phyloP scores from a whole-genome alignment of 1,284 basidiomycete species.

The Anthracocystis setariae region DNA sequence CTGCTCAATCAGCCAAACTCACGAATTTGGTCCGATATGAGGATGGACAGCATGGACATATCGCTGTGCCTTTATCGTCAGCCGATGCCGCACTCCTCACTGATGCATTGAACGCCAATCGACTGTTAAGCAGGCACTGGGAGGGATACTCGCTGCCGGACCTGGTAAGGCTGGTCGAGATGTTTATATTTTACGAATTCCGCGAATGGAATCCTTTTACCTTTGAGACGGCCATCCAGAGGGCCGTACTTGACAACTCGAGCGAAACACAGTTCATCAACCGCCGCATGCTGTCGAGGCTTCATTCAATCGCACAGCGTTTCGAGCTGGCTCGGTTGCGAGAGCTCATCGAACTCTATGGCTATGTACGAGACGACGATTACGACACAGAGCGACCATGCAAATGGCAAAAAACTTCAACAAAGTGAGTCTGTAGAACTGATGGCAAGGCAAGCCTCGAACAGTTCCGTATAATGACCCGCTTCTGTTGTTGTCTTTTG shows the following conservation, averaged over 20 bases:
- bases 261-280: too few relatives aligned
- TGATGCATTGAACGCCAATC: not conserved
- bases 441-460: too few relatives aligned
- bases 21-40: not conserved
- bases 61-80: not conserved
- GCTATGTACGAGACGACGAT: not conserved
- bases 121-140: not conserved
- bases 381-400: conserved; percentile 1
- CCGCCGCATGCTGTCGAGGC: not conserved
- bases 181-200: conserved; percentile 5
- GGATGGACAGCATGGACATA: not conserved
- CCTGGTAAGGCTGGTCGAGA: conserved; percentile 1
- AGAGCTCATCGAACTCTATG: not conserved
- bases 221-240: conserved; percentile 2
- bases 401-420: conserved; percentile 7
- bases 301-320: not conserved
- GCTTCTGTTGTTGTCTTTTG: too few relatives aligned
- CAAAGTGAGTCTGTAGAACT: not conserved
- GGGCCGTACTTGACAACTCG: too few relatives aligned
- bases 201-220: not conserved
- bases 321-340: not conserved
- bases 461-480: too few relatives aligned
- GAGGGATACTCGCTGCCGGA: not conserved
- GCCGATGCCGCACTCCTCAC: not conserved
- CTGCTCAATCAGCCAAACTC: not conserved